Conservation (phyloP, 305 asterid species). For the Caryopteris hybrid region DNA sequence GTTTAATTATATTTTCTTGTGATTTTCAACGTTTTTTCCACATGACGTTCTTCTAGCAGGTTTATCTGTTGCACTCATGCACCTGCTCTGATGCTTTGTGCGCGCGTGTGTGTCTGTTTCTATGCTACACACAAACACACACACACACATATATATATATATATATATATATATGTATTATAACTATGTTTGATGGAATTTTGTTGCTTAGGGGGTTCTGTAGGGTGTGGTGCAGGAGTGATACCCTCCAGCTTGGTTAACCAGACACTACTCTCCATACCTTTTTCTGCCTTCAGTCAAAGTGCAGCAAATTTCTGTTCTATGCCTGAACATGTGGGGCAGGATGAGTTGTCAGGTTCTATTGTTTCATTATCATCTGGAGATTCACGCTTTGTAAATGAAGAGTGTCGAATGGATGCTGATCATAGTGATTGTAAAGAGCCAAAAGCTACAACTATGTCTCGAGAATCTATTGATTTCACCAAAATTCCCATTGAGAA, state of each 20-base stretch:
- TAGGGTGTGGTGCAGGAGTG: slow-evolving; percentile 14
- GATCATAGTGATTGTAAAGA: slow-evolving; percentile 17
- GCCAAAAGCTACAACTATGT: slow-evolving; percentile 26
- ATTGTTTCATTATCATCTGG: slow-evolving; percentile 18
- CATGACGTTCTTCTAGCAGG: not conserved
- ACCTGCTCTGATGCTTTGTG: not conserved
- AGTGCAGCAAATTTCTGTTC: slow-evolving; percentile 35
- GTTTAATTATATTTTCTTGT: not conserved
- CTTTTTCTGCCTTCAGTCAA: slow-evolving; percentile 18
- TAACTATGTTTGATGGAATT: slow-evolving; percentile 13
- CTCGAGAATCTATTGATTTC: slow-evolving; percentile 59
- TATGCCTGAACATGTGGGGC: slow-evolving; percentile 28
- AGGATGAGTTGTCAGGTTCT: slow-evolving; percentile 25
- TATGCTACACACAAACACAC: no score
- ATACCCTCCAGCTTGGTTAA: slow-evolving; percentile 16
- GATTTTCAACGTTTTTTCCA: not conserved
- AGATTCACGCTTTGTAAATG: slow-evolving; percentile 24
- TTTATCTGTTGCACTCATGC: not conserved
- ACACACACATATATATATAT: no score
- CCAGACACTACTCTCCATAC: slow-evolving; percentile 1
- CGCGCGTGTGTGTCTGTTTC: not conserved
- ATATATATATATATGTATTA: not conserved
- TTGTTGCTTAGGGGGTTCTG: slow-evolving; percentile 27
- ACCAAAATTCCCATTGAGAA: slow-evolving; percentile 62
- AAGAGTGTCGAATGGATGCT: slow-evolving; percentile 28